Evolutionary conservation across 768 basidiomycete species (phyloP), one percentile per base, ranked within the genome.

Genomic region (Suillus subalutaceus): DNA sequence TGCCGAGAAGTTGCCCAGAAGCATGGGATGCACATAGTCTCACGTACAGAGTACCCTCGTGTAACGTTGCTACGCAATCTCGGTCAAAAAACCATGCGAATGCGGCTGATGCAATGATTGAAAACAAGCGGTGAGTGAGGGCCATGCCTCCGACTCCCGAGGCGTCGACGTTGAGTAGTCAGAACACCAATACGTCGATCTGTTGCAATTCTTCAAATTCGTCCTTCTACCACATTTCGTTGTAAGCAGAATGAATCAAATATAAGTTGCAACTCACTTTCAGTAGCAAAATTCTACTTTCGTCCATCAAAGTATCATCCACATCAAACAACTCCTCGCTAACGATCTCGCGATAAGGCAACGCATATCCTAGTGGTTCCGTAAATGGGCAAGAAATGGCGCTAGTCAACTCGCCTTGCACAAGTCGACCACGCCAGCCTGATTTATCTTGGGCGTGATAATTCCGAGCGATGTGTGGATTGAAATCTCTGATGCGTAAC

Each of bases 401-500:
- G 46, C 68, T 68, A 40, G n/a, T 57, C 55, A 40, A 55, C 63
- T 63, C 16, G 57, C 63, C 52, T 71, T 70, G 32, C 16, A 38
- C 71, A 70, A 65, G 74, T 75, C 13, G 72, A 72, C 63, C 79
- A 79, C 44, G 69, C 43, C 64, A 40, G 43, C 63, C n/a, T 63
- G 57, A 64, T 20, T 16, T 62, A 37, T 63, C n/a, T 48, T 61
- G 46, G 56, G 66, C 20, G 52, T 62, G 35, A 61, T 58, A 50
- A 40, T 65, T 63, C 9, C 61, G 40, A 44, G 41, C 32, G 23
- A 68, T 35, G 38, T 65, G 62, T 32, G 80, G 76, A 62, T 82
- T 82, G 62, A 78, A 81, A 63, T 82, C 79, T 40, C 80, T 73
- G 16, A 82, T 68, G 13, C 80, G 76, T 64, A 82, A 50, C 64